These are phyloP conservation scores for Eimeria falciformis DNA, from an alignment of 169 alveolate species.

Conservation along the genomic window DNA sequence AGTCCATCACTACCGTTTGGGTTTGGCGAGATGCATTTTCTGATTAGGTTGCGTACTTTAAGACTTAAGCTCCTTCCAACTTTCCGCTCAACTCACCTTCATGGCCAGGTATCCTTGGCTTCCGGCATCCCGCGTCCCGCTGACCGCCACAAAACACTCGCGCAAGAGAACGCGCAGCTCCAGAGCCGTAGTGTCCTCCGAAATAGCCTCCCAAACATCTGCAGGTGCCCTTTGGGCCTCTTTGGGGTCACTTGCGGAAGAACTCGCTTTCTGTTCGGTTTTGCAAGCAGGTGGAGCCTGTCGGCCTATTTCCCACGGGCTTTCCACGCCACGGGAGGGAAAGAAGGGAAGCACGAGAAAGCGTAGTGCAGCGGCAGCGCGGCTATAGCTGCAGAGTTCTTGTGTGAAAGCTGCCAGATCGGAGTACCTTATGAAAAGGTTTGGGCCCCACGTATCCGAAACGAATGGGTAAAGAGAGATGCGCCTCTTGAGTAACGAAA, in stretches of 20 bases:
- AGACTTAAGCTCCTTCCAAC: background rate
- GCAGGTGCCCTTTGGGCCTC: background rate
- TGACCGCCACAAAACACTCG: background rate
- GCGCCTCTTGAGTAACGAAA: background rate
- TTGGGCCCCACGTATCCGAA: background rate
- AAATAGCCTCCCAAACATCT: background rate
- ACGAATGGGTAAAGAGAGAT: background rate
- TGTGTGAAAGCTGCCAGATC: background rate
- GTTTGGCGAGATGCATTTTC: too few species aligned
- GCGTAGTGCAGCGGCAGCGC: background rate
- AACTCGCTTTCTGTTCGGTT: too few species aligned
- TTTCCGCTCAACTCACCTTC: slow-evolving; percentile 12
- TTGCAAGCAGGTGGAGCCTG: slow-evolving; percentile 4
- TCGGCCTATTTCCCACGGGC: background rate
- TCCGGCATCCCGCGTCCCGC: background rate
- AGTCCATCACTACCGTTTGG: too few species aligned
- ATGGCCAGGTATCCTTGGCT: background rate
- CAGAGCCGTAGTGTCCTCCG: background rate
- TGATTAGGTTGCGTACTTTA: too few species aligned
- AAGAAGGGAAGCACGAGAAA: slow-evolving; percentile 3
- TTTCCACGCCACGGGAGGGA: background rate
- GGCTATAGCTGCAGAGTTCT: background rate
- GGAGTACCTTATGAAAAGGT: background rate
- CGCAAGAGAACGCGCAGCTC: background rate
- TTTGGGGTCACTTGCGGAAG: background rate